Percentiles rank a stretch among this genome's conserved stretches.
Conservation (phyloP, 176 grass and related monocot genomes). For the Bonia amplexicaulis region DNA sequence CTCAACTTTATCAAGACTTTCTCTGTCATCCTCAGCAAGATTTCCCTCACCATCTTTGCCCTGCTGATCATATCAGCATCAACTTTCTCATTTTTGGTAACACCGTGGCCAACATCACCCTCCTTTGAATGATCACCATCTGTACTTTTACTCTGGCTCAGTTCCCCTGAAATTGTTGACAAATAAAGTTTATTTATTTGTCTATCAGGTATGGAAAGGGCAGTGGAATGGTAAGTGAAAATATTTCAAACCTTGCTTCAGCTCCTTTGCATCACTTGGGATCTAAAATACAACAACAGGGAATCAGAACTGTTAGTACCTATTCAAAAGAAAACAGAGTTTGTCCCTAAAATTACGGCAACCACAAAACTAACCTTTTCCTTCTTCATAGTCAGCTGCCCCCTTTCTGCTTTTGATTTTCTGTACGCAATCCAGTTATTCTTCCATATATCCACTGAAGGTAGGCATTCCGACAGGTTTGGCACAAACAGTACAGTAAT, state of each 20-base stretch:
- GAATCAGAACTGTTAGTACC: background rate
- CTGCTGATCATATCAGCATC: slow-evolving; percentile 23
- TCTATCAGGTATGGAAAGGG: background rate
- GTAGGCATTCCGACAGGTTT: slow-evolving; percentile 74
- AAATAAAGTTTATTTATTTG: slow-evolving; percentile 6
- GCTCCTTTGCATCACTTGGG: slow-evolving; percentile 57
- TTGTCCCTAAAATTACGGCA: background rate
- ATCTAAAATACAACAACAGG: slow-evolving; percentile 45
- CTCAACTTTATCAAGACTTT: slow-evolving; percentile 33
- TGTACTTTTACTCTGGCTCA: slow-evolving; percentile 8
- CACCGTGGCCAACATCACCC: slow-evolving; percentile 3
- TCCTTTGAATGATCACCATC: slow-evolving; percentile 26
- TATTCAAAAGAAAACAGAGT: background rate
- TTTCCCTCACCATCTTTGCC: slow-evolving; percentile 26
- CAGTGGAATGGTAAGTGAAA: slow-evolving; percentile 1
- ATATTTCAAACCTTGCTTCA: slow-evolving; percentile 41
- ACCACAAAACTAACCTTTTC: slow-evolving; percentile 62
- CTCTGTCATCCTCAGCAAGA: slow-evolving; percentile 7
- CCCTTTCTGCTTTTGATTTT: slow-evolving; percentile 62
- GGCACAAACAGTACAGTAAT: slow-evolving; percentile 87
- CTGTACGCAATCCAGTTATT: slow-evolving; percentile 66
- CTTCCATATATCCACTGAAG: slow-evolving; percentile 74
- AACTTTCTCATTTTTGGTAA: slow-evolving; percentile 36
- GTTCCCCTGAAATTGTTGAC: slow-evolving; percentile 33
- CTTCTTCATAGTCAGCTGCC: slow-evolving; percentile 45